These are phyloP conservation scores for Quercus bicolor DNA, from an alignment of 306 rosid species.

Conservation along the genomic window DNA sequence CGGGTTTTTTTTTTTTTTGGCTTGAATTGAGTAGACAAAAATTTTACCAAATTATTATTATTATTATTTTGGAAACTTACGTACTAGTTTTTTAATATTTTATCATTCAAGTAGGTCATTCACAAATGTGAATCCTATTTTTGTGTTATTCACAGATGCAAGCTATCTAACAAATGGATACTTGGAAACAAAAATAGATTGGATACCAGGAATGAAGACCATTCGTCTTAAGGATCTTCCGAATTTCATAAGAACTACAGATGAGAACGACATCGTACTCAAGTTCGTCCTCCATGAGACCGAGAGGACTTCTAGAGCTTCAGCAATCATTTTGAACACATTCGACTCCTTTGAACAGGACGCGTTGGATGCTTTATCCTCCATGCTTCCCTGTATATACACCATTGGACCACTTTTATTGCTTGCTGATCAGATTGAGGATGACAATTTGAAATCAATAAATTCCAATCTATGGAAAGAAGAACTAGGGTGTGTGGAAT, in stretches of 20 bases:
- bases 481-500: background rate
- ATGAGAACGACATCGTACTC: background rate
- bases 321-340: slow-evolving; percentile 8
- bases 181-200: background rate
- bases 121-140: background rate
- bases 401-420: background rate
- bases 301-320: background rate
- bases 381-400: too few species aligned
- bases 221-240: background rate
- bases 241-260: background rate
- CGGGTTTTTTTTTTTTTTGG: too few species aligned
- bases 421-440: background rate
- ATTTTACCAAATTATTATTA: too few species aligned
- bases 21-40: too few species aligned
- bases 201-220: background rate
- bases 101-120: background rate
- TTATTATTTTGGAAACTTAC: too few species aligned
- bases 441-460: background rate
- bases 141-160: background rate
- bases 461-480: slow-evolving; percentile 23
- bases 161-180: background rate
- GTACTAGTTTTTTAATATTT: background rate
- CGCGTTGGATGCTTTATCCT: too few species aligned
- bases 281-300: background rate
- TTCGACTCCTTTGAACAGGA: background rate